Evolutionary conservation across 2,329 filamentous ascomycete genomes (phyloP), one percentile per base, ranked within the genome.

Genomic region (Colletotrichum sp.): DNA sequence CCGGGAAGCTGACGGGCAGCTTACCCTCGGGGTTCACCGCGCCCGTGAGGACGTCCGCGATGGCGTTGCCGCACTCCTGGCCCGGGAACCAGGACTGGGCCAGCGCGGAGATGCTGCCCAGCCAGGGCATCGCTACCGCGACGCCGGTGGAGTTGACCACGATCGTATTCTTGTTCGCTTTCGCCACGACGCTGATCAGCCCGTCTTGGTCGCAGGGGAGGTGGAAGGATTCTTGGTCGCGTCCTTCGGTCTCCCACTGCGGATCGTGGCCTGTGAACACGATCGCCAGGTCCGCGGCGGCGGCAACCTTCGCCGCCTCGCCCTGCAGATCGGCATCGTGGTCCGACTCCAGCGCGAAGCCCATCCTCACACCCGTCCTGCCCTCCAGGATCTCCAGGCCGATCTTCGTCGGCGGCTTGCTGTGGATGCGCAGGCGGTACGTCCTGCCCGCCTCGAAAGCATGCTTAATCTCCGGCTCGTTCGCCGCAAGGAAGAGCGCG

Each of bases 1-100:
- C 87, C 2, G 93, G 93, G 84, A 93, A 94, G 1, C 88, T 92
- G 44, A 93, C 86, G 0, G 92, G 91, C 2, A 94, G 85, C 79
- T 93, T 93, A 3, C 91, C 93, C 76, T 90, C 91, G 3, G 93
- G 93, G 79, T 92, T 94, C 68, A 91, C 87, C 60, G 90, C 87
- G 63, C 93, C 93, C 66, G 92, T 92, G 18, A 94, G 85, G 3
- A 94, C 90, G 79, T 94, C 92, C 6, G 91, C 92, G 76, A 94
- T 91, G 3, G 92, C 91, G 79, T 94, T 93, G 5, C 93, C 93
- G 49, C 90, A 90, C 83, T 94, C 93, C 79, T 94, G 92, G 7
- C 93, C 93, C 72, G 92, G 91, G 80, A 93, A 94, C 92, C 92
- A 94, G n/a, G 90, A 89, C 81, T 90, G 92, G 6, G 93, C 79